Evolutionary conservation across 2,329 filamentous ascomycete genomes (phyloP), one percentile per base, ranked within the genome.

Genomic region (Alternaria metachromatica): DNA sequence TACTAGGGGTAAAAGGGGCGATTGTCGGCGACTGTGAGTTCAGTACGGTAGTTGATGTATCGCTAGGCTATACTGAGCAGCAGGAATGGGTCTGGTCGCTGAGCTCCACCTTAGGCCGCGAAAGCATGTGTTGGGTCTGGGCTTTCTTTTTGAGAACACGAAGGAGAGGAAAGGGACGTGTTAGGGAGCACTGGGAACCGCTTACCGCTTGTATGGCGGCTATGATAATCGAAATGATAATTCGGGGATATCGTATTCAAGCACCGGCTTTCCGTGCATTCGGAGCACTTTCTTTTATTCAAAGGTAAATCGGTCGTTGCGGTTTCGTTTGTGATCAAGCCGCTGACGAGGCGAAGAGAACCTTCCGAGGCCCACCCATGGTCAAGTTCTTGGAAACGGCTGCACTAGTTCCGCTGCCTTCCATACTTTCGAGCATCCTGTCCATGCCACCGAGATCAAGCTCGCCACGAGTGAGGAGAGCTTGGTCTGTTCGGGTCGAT

Each of bases 11-110:
- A 60, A 43, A 55, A 18, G 15, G 37, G n/a, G 6, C 44, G 4
- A n/a, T 43, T 54, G 68, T 69, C 72, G 75, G 76, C 75, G 73
- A 76, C 72, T 68, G 68, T 53, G 55, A 13, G 33, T 50, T 41
- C 45, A 28, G 58, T 54, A 55, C 20, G 26, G 8, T 70, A 57
- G 71, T 84, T 79, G 72, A 78, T 84, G 37, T 85, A 73, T 80
- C 83, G 83, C 83, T 80, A 80, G 81, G 80, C 80, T 78, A 84
- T 85, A 85, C 84, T 84, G 84, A 85, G 83, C 83, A 82, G 73
- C 79, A 83, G 83, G 83, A 83, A 84, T 83, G 80, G 76, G 72
- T 77, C 82, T 84, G 79, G 81, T 84, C 82, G 71, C 81, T 80
- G 80, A 81, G 82, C 84, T 85, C 84, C 82, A 85, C 84, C 83